These are phyloP conservation scores for Rubroboletus satanas DNA, from an alignment of 768 basidiomycete genomes.

Conservation along the genomic window DNA sequence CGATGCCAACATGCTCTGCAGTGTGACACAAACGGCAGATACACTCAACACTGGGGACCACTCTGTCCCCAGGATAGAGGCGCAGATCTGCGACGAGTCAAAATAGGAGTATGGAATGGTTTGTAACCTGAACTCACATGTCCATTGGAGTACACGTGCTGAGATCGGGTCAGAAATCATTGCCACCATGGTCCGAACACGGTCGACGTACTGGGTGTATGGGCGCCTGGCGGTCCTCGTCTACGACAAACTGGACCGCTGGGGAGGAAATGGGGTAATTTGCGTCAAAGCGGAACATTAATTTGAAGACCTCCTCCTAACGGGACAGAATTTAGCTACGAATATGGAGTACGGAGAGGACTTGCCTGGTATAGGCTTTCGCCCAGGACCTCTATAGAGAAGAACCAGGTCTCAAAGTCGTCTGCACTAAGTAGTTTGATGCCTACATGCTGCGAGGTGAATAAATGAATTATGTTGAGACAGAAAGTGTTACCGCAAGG, in stretches of 20 bases:
- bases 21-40: constrained; percentile 73
- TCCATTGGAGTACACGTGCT: constrained; percentile 88
- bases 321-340: background rate
- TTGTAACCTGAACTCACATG: constrained; percentile 48
- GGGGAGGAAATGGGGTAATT: constrained; percentile 86
- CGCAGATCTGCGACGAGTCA: constrained; percentile 62
- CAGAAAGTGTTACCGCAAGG: constrained; percentile 49
- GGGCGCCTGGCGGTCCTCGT: constrained; percentile 61
- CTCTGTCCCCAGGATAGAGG: constrained; percentile 83
- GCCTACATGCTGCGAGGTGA: constrained; percentile 40
- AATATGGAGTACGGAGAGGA: background rate
- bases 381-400: constrained; percentile 80
- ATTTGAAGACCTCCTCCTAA: constrained; percentile 71
- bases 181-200: background rate
- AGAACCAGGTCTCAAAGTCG: constrained; percentile 72
- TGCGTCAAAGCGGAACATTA: constrained; percentile 78
- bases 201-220: constrained; percentile 64
- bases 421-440: constrained; percentile 72
- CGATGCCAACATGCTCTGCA: constrained; percentile 91
- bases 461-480: background rate
- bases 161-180: constrained; percentile 13
- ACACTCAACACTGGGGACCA: constrained; percentile 90
- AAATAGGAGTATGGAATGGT: constrained; percentile 9
- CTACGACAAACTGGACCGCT: constrained; percentile 80
- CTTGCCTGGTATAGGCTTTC: constrained; percentile 72